Base-by-base conservation (phyloP, 1,284 basidiomycete species). In the Leccinum olivaceoglutinosum region DNA sequence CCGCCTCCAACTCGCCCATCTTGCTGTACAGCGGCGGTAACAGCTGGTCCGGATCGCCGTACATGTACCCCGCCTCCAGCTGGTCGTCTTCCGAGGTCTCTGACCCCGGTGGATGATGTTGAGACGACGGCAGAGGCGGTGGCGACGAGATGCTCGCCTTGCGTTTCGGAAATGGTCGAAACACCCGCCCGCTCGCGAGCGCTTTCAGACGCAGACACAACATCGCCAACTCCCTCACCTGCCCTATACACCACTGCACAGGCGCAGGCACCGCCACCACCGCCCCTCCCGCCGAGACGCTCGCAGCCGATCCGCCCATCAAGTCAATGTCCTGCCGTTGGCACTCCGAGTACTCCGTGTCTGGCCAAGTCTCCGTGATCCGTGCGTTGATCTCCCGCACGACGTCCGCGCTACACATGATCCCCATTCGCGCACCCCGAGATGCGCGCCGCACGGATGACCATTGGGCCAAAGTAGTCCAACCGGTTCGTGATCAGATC, bases 401-500 rank as follows among this genome's bases (percentile, higher is more conserved):
- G 67, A 98, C 90, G 68, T 98, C 96, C 16, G 88, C 86, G 70
- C 92, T 94, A 71, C 93, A 91, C 86, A 94, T 90, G 72, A 99
- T 94, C 77, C 99, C 97, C 97, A 34, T 89, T 87, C 1, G 97
- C 95, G 62, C 82, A 86, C 44, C 90, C 88, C 66, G 83, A 86
- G 73, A 99, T 93, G 62, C 97, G 85, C 2, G 96, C 88, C 0
- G 96, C 84, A 53, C 96, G 90, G 75, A 97, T 97, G 68, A 96
- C 93, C 85, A 96, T 92, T 1, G 93, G 89, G 1, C 94, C 94
- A 70, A 96, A 93, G 78, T 97, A 97, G 77, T 99, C 96, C 97
- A 99, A 99, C 32, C 97, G 90, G 66, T 89, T 81, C 5, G 96
- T 99, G 74, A 97, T 92, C 2, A 94, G 92, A 77, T 99, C 97